Evolutionary conservation across 345 rosid genomes (phyloP).

Genomic region (Citrus cavaleriei): DNA sequence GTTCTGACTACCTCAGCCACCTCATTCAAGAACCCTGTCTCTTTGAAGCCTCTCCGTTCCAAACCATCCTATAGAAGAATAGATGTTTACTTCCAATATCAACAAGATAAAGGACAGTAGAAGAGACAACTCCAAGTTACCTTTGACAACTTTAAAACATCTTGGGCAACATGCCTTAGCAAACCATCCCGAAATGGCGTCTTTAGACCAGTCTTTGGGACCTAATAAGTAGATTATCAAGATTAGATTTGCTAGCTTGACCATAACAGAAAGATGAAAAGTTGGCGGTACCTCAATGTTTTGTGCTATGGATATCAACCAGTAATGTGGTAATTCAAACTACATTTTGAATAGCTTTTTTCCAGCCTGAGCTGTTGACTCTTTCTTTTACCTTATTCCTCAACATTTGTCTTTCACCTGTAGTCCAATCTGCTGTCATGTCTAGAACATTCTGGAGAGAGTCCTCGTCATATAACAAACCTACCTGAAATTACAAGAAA

Average conservation of each 20-base stretch:
- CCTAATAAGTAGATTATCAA: slow-evolving; percentile 40
- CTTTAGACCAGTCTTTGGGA: slow-evolving; percentile 75
- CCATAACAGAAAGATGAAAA: not conserved
- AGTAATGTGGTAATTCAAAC: not conserved
- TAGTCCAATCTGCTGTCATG: slow-evolving; percentile 88
- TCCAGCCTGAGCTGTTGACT: not conserved
- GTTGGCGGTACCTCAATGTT: not conserved
- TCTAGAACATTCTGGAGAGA: slow-evolving; percentile 75
- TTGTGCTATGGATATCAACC: not conserved
- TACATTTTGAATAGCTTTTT: not conserved
- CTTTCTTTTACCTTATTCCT: slow-evolving; percentile 64
- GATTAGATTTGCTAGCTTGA: slow-evolving; percentile 19
- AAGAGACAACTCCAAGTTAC: slow-evolving; percentile 29
- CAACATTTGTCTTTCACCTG: slow-evolving; percentile 85
- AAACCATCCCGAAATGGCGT: slow-evolving; percentile 91
- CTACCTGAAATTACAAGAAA: slow-evolving; percentile 59
- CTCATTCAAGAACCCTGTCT: slow-evolving; percentile 79
- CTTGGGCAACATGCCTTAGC: slow-evolving; percentile 75
- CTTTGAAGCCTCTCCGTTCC: slow-evolving; percentile 94
- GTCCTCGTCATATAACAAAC: slow-evolving; percentile 79
- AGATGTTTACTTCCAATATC: not conserved
- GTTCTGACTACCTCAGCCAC: slow-evolving; percentile 83
- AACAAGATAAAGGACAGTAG: not conserved
- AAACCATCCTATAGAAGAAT: slow-evolving; percentile 69
- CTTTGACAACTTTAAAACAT: slow-evolving; percentile 79